Base-by-base conservation (phyloP, 352 stramenopile genomes). In the Phytophthora boehmeriae region DNA sequence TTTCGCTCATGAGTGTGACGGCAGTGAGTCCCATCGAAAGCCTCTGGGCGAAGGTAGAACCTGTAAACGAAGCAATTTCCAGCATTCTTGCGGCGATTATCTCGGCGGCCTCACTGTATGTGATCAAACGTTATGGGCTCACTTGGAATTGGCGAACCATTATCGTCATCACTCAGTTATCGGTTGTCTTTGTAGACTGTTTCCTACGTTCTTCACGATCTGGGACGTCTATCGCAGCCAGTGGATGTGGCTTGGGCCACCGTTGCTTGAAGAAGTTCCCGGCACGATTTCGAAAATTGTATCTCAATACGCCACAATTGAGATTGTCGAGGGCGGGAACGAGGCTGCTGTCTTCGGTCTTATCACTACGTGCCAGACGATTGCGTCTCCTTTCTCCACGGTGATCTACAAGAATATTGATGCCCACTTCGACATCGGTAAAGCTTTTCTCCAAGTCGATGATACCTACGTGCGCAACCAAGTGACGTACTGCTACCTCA, bases 221-320 rank as follows among this genome's bases (percentile, higher is more conserved):
- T 88, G 66, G 62, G 65, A 80, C 32, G 61, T 86, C 46, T 66
- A 78, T 25, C 67, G 75, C 13, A 75, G 67, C 34, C 78, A 82
- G 50, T 88, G 76, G 75, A 80, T 88, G 60, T 88, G 70, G 66
- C 55, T 88, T 3, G 75, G 75, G 8, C 64, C 77, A n/a, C 69
- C 73, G 30, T 54, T 88, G 19, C 50, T 80, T 2, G 60, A 72
- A 50, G 56, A 82, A 36, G 50, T 86, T 6, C 78, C 74, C 1
- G 39, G 49, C 35, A 71, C 59, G 17, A 68, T 78, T 32, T 67
- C 56, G 23, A 83, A 76, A 36, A 77, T 83, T 52, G 63, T 84
- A 13, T 66, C 66, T 8, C 75, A 74, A 32, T 84, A 75, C 34
- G 75, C 68, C 1, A 78, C 75, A 3, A 72, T 86, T 9, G 78